Conservation (phyloP, 1,284 basidiomycete genomes). For the Moniliella sp. region DNA sequence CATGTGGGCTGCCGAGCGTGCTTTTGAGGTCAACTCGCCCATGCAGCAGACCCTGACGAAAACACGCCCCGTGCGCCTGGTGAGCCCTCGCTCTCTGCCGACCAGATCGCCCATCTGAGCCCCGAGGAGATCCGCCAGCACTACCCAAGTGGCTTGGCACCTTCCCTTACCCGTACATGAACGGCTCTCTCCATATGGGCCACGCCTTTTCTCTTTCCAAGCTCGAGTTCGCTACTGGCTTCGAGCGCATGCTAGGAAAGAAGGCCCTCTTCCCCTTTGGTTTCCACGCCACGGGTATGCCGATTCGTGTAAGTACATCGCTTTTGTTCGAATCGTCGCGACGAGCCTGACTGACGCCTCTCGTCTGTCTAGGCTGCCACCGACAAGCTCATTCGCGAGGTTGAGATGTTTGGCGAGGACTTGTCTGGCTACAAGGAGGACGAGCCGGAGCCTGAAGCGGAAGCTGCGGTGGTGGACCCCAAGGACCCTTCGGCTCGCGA, state of each 20-base stretch:
- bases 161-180: slow-evolving; percentile 76
- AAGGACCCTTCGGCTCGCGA: slow-evolving; percentile 5
- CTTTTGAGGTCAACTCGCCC: slow-evolving; percentile 67
- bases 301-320: slow-evolving; percentile 59
- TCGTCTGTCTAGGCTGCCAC: slow-evolving; percentile 44
- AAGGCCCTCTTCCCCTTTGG: slow-evolving; percentile 75
- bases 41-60: slow-evolving; percentile 43
- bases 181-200: slow-evolving; percentile 84
- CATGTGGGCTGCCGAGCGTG: slow-evolving; percentile 44
- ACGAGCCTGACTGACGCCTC: not conserved
- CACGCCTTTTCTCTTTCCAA: slow-evolving; percentile 97
- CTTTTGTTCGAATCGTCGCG: not conserved
- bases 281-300: slow-evolving; percentile 92
- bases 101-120: slow-evolving; percentile 13
- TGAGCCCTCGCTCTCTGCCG: slow-evolving; percentile 7
- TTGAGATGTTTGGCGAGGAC: slow-evolving; percentile 82
- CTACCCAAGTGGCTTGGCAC: slow-evolving; percentile 93
- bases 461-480: slow-evolving; percentile 2
- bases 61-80: slow-evolving; percentile 43
- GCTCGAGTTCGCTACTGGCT: slow-evolving; percentile 88
- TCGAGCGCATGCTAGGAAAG: slow-evolving; percentile 84
- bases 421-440: slow-evolving; percentile 57
- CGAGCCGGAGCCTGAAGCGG: slow-evolving; percentile 32
- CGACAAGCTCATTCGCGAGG: slow-evolving; percentile 91
- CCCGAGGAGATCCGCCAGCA: slow-evolving; percentile 39